These are phyloP conservation scores for Leucosporidium scottii DNA, from an alignment of 768 basidiomycete species.

Conservation along the genomic window DNA sequence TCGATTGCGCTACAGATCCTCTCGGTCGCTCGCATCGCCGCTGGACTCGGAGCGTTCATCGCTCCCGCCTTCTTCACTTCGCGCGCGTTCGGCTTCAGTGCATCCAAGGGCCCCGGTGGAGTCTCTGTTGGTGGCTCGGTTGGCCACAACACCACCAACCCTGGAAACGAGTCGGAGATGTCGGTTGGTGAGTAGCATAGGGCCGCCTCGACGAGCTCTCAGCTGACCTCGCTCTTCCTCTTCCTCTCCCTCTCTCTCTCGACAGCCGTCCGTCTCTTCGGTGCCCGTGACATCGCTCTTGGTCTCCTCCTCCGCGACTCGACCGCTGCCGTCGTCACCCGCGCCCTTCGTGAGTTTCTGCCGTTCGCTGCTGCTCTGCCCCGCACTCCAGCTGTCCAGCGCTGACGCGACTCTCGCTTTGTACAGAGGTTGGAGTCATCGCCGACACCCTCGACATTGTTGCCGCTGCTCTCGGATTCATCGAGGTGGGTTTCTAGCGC, in stretches of 20 bases:
- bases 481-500: not conserved
- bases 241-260: no score
- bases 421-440: not conserved
- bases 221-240: no score
- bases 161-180: slow-evolving; percentile 4
- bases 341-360: slow-evolving; percentile 23
- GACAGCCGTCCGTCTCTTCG: slow-evolving; percentile 13
- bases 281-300: slow-evolving; percentile 26
- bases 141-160: slow-evolving; percentile 23
- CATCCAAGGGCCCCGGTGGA: slow-evolving; percentile 10
- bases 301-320: slow-evolving; percentile 33
- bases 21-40: slow-evolving; percentile 5
- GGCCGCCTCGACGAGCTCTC: no score
- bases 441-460: slow-evolving; percentile 1
- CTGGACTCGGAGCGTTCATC: not conserved
- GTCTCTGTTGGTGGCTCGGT: slow-evolving; percentile 8
- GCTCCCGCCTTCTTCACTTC: slow-evolving; percentile 11
- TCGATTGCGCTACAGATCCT: not conserved
- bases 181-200: not conserved
- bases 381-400: no score
- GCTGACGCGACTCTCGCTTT: no score
- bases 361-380: not conserved
- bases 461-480: not conserved
- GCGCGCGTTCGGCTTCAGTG: slow-evolving; percentile 6
- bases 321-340: slow-evolving; percentile 33